A percentile compares a stretch with the other conserved stretches of the same genome.
Evolutionary conservation across 345 rosid species (phyloP).

Genomic region (Microcos paniculata): DNA sequence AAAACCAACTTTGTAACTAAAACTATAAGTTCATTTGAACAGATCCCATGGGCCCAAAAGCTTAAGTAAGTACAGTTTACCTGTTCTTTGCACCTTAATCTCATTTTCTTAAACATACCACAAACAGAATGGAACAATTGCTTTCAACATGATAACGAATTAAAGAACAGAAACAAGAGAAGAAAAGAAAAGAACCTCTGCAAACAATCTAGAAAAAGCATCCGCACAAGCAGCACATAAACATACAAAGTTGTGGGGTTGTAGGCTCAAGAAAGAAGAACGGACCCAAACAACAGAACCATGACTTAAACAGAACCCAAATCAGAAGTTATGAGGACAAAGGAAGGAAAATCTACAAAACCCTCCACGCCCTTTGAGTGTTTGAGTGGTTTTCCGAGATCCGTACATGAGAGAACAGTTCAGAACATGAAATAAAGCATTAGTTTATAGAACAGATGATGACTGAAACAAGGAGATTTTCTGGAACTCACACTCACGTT

Average conservation of each 20-base stretch:
- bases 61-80: too few relatives aligned
- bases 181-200: too few relatives aligned
- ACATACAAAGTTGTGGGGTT: too few relatives aligned
- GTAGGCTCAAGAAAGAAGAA: too few relatives aligned
- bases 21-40: too few relatives aligned
- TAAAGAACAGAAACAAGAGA: too few relatives aligned
- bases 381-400: constrained; percentile 44
- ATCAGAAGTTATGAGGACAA: background rate
- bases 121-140: too few relatives aligned
- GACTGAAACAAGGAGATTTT: background rate
- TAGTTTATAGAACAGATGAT: background rate
- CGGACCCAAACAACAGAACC: background rate
- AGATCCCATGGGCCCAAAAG: too few relatives aligned
- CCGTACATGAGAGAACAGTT: constrained; percentile 24
- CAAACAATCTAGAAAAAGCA: background rate
- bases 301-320: background rate
- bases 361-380: constrained; percentile 82
- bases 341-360: constrained; percentile 19
- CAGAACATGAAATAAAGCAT: background rate
- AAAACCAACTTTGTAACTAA: too few relatives aligned
- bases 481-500: constrained; percentile 52
- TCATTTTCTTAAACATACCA: too few relatives aligned
- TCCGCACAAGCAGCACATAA: background rate
- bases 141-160: too few relatives aligned
- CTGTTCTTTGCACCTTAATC: too few relatives aligned